Evolutionary conservation across 1,139 yeast genomes (phyloP), one percentile per base, ranked within the genome.

Genomic region (Blastobotrys buckinghamii): DNA sequence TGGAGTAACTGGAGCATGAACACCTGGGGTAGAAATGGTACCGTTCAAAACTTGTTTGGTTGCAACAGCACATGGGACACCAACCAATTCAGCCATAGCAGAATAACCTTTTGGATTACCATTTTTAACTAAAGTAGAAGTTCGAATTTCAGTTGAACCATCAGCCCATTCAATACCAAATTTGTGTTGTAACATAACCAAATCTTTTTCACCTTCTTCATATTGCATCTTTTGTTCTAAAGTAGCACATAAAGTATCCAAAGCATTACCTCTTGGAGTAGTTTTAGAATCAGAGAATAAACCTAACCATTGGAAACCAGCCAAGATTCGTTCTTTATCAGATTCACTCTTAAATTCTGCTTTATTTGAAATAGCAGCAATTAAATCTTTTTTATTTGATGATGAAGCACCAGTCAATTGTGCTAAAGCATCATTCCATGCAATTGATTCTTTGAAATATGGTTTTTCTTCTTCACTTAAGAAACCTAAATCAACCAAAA

Each of bases 11-110:
- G 98, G 98, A 50, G 97, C 97, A 61, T 84, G 77, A 65, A 92
- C 77, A 60, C 98, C 98, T 46, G 88, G 84, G 55, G 75, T 76
- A 63, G 76, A 75, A 65, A 88, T 84, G 55, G 84, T 80, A 55
- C 96, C 96, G 59, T 84, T 79, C 63, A 92, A 78, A 58, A 92
- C 86, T 71, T 86, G 85, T 73, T 82, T 82, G 55, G 84, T 77
- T 38, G 97, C 98, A 68, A 92, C 95, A 52, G 97, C 97, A 72
- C 96, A 92, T 59, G 98, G 98, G 58, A 89, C 94, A 75, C 98
- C 98, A 52, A 92, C 98, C 59, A 88, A 78, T 69, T 92, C 90
- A 59, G 98, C 98, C 98, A 92, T 92, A 45, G 97, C 90, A 41
- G 96, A 85, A 80, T 90, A 92, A 51, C 97, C 97, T 53, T 85